These are phyloP conservation scores for Catenaria anguillulae DNA, from an alignment of 371 early-diverging fungal species.

Conservation along the genomic window DNA sequence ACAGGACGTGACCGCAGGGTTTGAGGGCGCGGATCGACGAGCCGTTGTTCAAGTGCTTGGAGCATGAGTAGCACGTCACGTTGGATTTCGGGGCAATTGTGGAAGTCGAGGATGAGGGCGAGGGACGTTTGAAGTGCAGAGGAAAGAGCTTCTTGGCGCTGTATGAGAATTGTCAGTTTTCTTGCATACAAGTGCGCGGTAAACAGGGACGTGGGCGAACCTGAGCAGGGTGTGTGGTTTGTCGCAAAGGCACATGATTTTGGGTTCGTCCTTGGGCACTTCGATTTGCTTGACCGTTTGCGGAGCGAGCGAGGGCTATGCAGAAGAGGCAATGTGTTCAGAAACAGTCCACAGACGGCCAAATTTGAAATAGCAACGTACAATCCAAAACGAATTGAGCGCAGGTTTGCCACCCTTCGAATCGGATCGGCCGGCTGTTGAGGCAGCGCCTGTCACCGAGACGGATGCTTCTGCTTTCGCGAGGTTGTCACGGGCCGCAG, in stretches of 20 bases:
- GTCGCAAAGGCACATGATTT: slow-evolving; percentile 2
- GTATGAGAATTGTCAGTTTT: slow-evolving; percentile 23
- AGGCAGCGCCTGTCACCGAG: slow-evolving; percentile 20
- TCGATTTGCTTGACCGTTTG: neutral
- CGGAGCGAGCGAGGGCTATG: neutral
- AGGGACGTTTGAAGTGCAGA: slow-evolving; percentile 51
- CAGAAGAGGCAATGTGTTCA: neutral
- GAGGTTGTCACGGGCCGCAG: neutral
- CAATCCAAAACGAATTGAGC: slow-evolving; percentile 67
- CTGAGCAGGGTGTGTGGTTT: slow-evolving; percentile 13
- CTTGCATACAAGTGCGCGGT: neutral
- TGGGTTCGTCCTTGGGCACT: neutral
- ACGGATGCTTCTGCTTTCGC: slow-evolving; percentile 10
- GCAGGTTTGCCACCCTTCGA: slow-evolving; percentile 40
- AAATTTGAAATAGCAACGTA: slow-evolving; percentile 19
- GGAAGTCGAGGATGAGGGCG: too few relatives aligned
- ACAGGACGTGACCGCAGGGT: slow-evolving; percentile 75
- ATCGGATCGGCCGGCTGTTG: slow-evolving; percentile 26
- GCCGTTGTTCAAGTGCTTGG: slow-evolving; percentile 61
- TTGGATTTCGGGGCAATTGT: slow-evolving; percentile 20
- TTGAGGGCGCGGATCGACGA: slow-evolving; percentile 55
- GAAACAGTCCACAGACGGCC: neutral
- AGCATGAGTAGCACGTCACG: slow-evolving; percentile 64
- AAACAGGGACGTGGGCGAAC: neutral
- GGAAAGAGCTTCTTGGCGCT: slow-evolving; percentile 46